Percentiles rank a stretch among this genome's conserved stretches.
phyloP scores from a whole-genome alignment of 768 basidiomycete genomes.

The Calocera cornea region DNA sequence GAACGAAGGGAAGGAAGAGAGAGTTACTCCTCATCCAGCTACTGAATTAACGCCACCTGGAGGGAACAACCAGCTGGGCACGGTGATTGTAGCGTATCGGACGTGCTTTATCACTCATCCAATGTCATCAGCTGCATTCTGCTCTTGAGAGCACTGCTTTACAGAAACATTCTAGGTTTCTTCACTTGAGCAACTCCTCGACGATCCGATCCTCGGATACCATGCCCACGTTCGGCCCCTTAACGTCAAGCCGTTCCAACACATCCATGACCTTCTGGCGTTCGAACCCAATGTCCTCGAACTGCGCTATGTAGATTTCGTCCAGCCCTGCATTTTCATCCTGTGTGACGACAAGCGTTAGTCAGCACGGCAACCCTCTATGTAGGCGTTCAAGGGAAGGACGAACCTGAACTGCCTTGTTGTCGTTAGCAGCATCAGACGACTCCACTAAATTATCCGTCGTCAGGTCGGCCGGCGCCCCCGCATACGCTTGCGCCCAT shows the following conservation, averaged over 20 bases:
- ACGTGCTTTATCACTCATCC: too few relatives aligned
- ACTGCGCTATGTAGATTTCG: conserved; percentile 68
- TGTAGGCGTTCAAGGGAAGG: not conserved
- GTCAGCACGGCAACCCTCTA: not conserved
- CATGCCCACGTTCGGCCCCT: conserved; percentile 64
- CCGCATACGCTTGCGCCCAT: conserved; percentile 89
- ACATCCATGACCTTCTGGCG: conserved; percentile 77
- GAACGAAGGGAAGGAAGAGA: too few relatives aligned
- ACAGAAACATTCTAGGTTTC: too few relatives aligned
- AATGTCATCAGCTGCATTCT: too few relatives aligned
- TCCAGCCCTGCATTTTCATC: conserved; percentile 69
- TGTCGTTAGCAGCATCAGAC: conserved; percentile 18
- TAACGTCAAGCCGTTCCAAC: conserved; percentile 76
- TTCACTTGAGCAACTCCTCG: conserved; percentile 56
- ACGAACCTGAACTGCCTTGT: conserved; percentile 18
- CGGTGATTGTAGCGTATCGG: too few relatives aligned
- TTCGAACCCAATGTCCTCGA: conserved; percentile 71
- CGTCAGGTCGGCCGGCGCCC: conserved; percentile 41
- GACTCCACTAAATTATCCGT: conserved; percentile 28
- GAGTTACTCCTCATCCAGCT: too few relatives aligned
- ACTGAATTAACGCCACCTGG: too few relatives aligned
- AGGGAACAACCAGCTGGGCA: too few relatives aligned
- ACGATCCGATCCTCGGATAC: conserved; percentile 74
- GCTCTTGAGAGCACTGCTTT: too few relatives aligned
- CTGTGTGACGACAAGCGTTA: conserved; percentile 14